Evolutionary conservation across 495 filamentous ascomycete species (phyloP).

Genomic region (Jackrogersella minutella): DNA sequence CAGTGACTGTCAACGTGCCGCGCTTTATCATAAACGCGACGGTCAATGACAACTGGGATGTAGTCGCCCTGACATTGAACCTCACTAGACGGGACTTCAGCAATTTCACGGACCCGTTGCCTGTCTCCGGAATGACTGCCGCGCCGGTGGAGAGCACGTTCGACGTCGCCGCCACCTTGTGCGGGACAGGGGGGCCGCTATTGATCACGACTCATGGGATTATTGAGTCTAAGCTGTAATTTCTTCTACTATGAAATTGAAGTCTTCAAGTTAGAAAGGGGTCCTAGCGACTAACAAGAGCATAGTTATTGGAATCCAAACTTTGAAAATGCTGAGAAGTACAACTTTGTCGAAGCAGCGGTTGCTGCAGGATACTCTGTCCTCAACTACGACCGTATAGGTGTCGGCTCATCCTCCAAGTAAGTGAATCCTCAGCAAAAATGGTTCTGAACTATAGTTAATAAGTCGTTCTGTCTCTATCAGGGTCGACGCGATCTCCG

Average conservation of each 20-base stretch:
- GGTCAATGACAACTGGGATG: conserved; percentile 42
- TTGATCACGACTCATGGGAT: conserved; percentile 41
- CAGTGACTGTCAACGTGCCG: conserved; percentile 32
- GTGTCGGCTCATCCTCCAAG: conserved; percentile 64
- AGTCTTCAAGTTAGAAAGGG: background rate
- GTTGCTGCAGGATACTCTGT: conserved; percentile 61
- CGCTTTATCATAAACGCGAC: conserved; percentile 39
- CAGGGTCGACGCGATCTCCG: conserved; percentile 29
- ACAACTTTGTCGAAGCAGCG: conserved; percentile 63
- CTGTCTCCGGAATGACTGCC: conserved; percentile 22
- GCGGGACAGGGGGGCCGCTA: conserved; percentile 34
- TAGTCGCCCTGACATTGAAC: conserved; percentile 35
- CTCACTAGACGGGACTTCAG: conserved; percentile 38
- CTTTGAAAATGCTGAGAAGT: conserved; percentile 51
- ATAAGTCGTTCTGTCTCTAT: background rate
- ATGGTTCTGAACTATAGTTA: background rate
- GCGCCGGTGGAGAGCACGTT: conserved; percentile 33
- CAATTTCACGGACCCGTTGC: conserved; percentile 21
- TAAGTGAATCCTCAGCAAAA: background rate
- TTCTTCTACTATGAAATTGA: background rate
- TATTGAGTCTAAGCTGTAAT: conserved; percentile 42
- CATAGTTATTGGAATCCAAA: conserved; percentile 36
- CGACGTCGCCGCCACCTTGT: conserved; percentile 37
- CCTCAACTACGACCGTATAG: conserved; percentile 65
- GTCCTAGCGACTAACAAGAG: background rate